phyloP scores from a whole-genome alignment of 1,284 basidiomycete genomes.

The Thecaphora thlaspeos region DNA sequence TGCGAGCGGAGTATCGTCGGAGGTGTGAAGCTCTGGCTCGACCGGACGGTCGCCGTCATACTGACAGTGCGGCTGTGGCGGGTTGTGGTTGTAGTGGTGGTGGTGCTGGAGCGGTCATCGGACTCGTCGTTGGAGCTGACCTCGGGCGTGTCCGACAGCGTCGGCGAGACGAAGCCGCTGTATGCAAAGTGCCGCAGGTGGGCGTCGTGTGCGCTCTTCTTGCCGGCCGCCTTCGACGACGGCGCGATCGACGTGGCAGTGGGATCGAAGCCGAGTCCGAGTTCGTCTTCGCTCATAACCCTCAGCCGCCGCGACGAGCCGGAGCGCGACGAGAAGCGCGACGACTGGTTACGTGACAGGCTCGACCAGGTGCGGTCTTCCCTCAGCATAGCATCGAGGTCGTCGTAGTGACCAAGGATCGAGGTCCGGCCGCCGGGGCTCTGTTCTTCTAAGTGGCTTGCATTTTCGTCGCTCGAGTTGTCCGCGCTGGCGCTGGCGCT shows the following conservation, averaged over 20 bases:
- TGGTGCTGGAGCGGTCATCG: constrained; percentile 19
- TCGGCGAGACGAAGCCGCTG: constrained; percentile 1
- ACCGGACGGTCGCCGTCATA: constrained; percentile 15
- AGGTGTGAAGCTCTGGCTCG: constrained; percentile 6
- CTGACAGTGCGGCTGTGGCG: constrained; percentile 19
- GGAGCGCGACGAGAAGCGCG: constrained; percentile 1
- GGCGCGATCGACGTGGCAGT: constrained; percentile 10
- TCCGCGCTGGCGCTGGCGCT: constrained; percentile 16
- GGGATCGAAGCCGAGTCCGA: constrained; percentile 10
- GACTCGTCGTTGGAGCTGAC: constrained; percentile 33
- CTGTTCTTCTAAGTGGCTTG: constrained; percentile 10
- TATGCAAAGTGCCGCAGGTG: constrained; percentile 2
- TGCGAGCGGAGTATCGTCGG: constrained; percentile 26
- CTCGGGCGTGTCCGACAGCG: constrained; percentile 35
- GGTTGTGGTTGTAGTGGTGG: constrained; percentile 11
- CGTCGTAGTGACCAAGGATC: neutral
- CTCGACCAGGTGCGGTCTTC: neutral
- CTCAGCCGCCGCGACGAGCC: constrained; percentile 1
- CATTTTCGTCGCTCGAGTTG: constrained; percentile 26
- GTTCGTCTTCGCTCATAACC: constrained; percentile 40
- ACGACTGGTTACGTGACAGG: neutral
- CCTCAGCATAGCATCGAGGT: neutral
- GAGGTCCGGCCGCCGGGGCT: constrained; percentile 5
- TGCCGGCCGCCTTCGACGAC: neutral
- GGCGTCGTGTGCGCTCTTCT: neutral